Conservation (phyloP, 768 basidiomycete genomes). For the Jaapia argillacea region DNA sequence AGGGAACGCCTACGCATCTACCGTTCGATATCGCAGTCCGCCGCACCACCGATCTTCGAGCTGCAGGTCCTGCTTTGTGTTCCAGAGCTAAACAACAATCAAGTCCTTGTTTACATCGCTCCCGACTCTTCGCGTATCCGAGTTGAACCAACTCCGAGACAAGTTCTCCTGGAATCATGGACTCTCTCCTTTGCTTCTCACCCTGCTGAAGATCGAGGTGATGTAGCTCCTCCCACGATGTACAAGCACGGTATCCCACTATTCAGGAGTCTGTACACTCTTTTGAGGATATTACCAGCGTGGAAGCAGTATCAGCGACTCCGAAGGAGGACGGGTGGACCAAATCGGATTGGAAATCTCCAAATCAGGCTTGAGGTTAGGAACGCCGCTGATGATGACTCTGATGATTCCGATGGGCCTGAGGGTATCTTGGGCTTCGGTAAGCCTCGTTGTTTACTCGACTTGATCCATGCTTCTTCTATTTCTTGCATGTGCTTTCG, state of each 20-base stretch:
- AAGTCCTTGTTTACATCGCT: constrained; percentile 59
- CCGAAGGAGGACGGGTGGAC: constrained; percentile 30
- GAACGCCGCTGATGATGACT: too few relatives aligned
- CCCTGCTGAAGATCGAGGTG: constrained; percentile 15
- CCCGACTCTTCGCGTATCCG: constrained; percentile 50
- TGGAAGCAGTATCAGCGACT: constrained; percentile 66
- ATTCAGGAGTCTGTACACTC: constrained; percentile 66
- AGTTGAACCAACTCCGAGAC: constrained; percentile 58
- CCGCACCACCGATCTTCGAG: constrained; percentile 40
- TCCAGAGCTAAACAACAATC: constrained; percentile 59
- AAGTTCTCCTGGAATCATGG: constrained; percentile 70
- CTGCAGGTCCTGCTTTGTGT: constrained; percentile 63
- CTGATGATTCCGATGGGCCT: constrained; percentile 11
- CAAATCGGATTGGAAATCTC: constrained; percentile 30
- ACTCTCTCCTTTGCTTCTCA: constrained; percentile 32
- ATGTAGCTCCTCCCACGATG: constrained; percentile 61
- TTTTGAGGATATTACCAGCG: constrained; percentile 64
- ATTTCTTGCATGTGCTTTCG: too few relatives aligned
- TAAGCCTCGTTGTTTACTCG: constrained; percentile 13
- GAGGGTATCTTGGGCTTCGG: constrained; percentile 28
- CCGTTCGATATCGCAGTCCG: constrained; percentile 38
- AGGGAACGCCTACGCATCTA: constrained; percentile 52
- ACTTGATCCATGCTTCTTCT: background rate
- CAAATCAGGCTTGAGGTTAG: constrained; percentile 39
- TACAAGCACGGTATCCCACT: constrained; percentile 82